phyloP scores from a whole-genome alignment of 441 rosid species.

The Arabidopsis hybrid region DNA sequence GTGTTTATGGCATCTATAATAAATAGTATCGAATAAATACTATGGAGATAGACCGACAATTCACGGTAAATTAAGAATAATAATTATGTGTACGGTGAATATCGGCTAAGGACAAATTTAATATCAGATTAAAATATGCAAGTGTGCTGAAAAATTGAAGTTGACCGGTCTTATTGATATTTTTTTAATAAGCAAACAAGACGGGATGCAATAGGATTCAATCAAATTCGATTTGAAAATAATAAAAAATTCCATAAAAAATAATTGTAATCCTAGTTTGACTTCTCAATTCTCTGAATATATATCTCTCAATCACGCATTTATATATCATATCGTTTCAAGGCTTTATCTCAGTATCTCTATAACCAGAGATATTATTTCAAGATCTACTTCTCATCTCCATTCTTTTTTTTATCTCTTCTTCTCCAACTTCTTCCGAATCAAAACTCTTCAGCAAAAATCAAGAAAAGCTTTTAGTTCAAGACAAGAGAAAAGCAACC shows the following conservation, averaged over 20 bases:
- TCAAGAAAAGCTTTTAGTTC: conserved; percentile 12
- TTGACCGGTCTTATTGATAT: conserved; percentile 23
- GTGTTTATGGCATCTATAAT: background rate
- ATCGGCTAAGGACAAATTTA: background rate
- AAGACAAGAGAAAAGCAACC: conserved; percentile 23
- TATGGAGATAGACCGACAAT: background rate
- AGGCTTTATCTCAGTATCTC: conserved; percentile 17
- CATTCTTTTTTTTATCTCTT: conserved; percentile 1
- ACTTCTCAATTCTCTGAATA: conserved; percentile 39
- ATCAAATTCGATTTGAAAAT: background rate
- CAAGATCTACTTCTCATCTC: conserved; percentile 26
- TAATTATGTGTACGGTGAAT: background rate
- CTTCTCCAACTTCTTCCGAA: conserved; percentile 1
- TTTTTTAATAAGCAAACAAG: background rate
- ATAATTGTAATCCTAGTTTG: conserved; percentile 22
- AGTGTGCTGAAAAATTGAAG: conserved; percentile 12
- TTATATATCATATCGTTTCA: conserved; percentile 34
- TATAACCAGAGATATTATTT: background rate
- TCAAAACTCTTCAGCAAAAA: background rate
- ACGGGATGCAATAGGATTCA: conserved; percentile 15
- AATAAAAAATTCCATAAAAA: conserved; percentile 16
- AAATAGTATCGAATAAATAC: too few species aligned
- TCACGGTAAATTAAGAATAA: background rate
- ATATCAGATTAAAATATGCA: background rate
- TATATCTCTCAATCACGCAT: conserved; percentile 37